phyloP scores from a whole-genome alignment of 139 green algal species.

The Pseudopediastrum boryanum region DNA sequence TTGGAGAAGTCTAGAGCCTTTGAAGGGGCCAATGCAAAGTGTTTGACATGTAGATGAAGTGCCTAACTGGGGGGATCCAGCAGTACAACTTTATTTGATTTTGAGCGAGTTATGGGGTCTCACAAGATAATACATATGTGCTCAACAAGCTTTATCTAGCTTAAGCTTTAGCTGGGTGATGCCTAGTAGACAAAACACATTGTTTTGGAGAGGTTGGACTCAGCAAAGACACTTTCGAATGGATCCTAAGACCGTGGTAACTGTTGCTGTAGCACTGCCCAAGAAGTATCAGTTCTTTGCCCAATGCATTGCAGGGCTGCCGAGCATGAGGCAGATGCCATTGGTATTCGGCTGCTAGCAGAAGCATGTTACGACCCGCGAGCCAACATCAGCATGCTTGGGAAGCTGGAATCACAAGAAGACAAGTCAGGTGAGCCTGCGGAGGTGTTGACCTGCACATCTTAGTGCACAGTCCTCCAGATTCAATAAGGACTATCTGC shows the following conservation, averaged over 20 bases:
- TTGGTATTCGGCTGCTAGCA: constrained; percentile 76
- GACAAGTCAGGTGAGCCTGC: not conserved
- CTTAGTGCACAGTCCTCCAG: constrained; percentile 47
- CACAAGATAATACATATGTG: too few species aligned
- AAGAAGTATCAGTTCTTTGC: not conserved
- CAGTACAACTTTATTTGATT: too few species aligned
- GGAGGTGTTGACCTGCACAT: constrained; percentile 67
- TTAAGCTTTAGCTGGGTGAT: too few species aligned
- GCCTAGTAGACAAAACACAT: too few species aligned
- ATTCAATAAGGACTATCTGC: not conserved
- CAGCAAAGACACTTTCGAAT: not conserved
- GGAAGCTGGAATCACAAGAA: constrained; percentile 46
- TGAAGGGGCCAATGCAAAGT: too few species aligned
- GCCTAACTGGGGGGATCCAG: too few species aligned
- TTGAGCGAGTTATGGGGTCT: too few species aligned
- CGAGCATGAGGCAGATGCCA: constrained; percentile 79
- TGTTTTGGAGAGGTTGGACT: not conserved
- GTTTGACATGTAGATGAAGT: too few species aligned
- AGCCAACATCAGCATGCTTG: constrained; percentile 57
- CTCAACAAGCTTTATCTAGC: too few species aligned
- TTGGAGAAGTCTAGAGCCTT: too few species aligned
- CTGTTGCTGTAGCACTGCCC: not conserved
- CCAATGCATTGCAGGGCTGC: not conserved
- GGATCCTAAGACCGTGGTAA: not conserved
- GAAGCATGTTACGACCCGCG: constrained; percentile 75